Base-by-base conservation (phyloP, 2,329 filamentous ascomycete genomes). In the Pseudocercospora pini-densiflorae region DNA sequence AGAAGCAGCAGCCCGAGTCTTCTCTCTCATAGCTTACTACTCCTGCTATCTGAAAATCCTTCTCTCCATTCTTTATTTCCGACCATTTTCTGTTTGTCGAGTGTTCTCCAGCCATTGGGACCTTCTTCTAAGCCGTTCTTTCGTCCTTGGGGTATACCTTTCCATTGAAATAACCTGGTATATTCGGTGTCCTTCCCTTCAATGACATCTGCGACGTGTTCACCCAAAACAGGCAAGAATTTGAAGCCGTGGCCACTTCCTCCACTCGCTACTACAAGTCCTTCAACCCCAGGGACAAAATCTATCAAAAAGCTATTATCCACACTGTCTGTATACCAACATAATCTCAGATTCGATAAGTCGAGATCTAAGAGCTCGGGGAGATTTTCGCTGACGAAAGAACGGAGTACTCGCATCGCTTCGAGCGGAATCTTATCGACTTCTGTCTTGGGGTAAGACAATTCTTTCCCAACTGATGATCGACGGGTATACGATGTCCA, bases 271-370 rank as follows among this genome's bases (percentile, higher is more conserved):
- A 78, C 74, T 19, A 78, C 68, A 14, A 78, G 57, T 1, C 61
- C 63, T 45, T 59, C 36, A 2, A 60, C 60, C 1, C 63, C 59
- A 2, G 71, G 74, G 1, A 75, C 73, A 40, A 68, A 65, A 29
- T 75, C 72, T 23, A 77, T 72, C 23, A 76, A 33, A 24, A 73
- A 74, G 36, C 64, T 61, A 47, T 77, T 76, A 57, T 77, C 74
- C 3, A 75, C 64, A 21, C 67, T 84, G 67, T 87, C 85, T 0
- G 80, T 86, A 67, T 87, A 87, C 81, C 80, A 86, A 73, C 81
- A 87, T 14, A 82, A 79, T 66, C 78, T 81, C 0, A 78, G 81
- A n/a, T 76, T 78, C 0, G 80, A 77, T 43, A 84, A 78, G 1
- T 78, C 78, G 0, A 79, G 75, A 21, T 74, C 74, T 0, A 77